Evolutionary conservation across 352 stramenopile genomes (phyloP).

Genomic region (Aphanomyces astaci): DNA sequence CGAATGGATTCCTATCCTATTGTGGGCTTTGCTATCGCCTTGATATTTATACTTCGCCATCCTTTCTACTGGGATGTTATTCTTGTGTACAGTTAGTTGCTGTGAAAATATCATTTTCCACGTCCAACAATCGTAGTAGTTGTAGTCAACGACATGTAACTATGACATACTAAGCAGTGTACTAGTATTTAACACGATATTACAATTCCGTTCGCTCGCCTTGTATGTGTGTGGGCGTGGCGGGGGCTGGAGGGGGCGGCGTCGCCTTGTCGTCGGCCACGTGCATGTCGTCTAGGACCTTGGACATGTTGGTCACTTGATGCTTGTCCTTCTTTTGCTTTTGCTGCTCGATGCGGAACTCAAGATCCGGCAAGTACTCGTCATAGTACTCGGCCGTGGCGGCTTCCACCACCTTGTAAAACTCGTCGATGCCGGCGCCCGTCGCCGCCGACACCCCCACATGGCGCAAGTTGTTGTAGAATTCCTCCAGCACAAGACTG

Average conservation of each 20-base stretch:
- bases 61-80: too few relatives aligned
- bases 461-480: slow-evolving; percentile 92
- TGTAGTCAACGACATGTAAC: not conserved
- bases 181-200: not conserved
- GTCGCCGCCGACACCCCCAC: slow-evolving; percentile 94
- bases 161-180: too few relatives aligned
- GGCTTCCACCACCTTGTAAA: slow-evolving; percentile 87
- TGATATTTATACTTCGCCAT: not conserved
- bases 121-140: not conserved
- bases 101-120: too few relatives aligned
- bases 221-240: not conserved
- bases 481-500: slow-evolving; percentile 80
- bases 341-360: slow-evolving; percentile 56
- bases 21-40: not conserved
- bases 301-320: slow-evolving; percentile 46
- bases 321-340: slow-evolving; percentile 40
- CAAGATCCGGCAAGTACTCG: slow-evolving; percentile 72
- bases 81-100: too few relatives aligned
- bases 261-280: slow-evolving; percentile 33
- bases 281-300: slow-evolving; percentile 78
- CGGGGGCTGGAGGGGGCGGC: not conserved
- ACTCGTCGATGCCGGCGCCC: slow-evolving; percentile 91
- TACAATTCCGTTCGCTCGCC: slow-evolving; percentile 21
- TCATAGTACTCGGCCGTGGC: slow-evolving; percentile 83
- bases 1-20: not conserved